Conservation (phyloP, 108 stramenopile species). For the Cyclotella sp. region DNA sequence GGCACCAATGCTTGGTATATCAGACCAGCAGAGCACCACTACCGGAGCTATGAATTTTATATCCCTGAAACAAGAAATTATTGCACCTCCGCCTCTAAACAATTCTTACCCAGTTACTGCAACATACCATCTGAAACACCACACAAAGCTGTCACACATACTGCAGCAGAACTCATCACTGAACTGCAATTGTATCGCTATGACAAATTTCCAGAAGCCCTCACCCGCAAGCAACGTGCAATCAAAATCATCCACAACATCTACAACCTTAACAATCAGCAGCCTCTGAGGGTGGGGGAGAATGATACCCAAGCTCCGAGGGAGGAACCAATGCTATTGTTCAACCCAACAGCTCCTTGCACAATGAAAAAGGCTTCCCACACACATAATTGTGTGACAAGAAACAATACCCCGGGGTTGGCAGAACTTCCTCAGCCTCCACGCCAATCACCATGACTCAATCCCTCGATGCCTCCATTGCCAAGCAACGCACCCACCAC, state of each 20-base stretch:
- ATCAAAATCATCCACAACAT: neutral
- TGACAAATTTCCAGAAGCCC: neutral
- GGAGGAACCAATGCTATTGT: too few relatives aligned
- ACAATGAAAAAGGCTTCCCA: too few relatives aligned
- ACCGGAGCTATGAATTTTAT: slow-evolving; percentile 23
- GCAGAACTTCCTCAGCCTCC: too few relatives aligned
- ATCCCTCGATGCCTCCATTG: too few relatives aligned
- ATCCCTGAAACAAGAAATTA: slow-evolving; percentile 19
- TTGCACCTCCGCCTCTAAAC: slow-evolving; percentile 2
- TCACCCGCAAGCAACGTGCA: neutral
- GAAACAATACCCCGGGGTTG: neutral
- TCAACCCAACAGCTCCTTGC: neutral
- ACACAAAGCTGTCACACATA: neutral
- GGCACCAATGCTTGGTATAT: slow-evolving; percentile 30
- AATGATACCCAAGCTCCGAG: too few relatives aligned
- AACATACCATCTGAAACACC: slow-evolving; percentile 2
- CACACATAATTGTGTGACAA: neutral
- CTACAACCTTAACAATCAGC: neutral
- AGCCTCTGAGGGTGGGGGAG: neutral
- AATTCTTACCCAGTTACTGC: slow-evolving; percentile 15
- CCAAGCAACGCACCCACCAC: too few relatives aligned
- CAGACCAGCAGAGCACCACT: slow-evolving; percentile 29
- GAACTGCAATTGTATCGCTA: neutral
- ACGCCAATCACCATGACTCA: too few relatives aligned
- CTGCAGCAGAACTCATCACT: neutral